A percentile compares a stretch with the other conserved stretches of the same genome.
These are phyloP conservation scores for Aureobasidium sp. DNA, from an alignment of 2,329 filamentous ascomycete genomes.

Conservation along the genomic window DNA sequence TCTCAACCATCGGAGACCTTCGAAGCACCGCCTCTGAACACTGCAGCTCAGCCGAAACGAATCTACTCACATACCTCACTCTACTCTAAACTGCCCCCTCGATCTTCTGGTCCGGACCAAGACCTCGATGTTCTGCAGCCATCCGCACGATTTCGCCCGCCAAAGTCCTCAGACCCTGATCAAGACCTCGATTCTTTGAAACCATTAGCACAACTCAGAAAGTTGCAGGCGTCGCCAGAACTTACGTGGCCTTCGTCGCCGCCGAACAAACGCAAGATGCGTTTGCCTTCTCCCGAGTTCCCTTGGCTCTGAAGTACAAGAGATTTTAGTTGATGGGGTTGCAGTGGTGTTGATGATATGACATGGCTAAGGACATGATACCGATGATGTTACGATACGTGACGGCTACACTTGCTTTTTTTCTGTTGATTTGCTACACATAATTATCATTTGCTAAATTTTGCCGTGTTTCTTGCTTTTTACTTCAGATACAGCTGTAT, in stretches of 20 bases:
- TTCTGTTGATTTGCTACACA: background rate
- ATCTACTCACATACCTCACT: background rate
- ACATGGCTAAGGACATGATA: background rate
- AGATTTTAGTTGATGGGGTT: too few relatives aligned
- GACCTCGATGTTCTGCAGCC: background rate
- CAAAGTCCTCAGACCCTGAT: background rate
- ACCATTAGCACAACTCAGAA: background rate
- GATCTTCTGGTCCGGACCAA: background rate
- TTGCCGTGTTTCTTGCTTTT: background rate
- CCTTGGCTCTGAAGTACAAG: background rate
- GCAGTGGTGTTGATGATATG: too few relatives aligned
- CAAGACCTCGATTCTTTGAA: background rate
- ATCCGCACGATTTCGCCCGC: background rate
- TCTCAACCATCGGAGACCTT: background rate
- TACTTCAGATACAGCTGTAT: background rate
- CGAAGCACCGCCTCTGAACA: background rate
- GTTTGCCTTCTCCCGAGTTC: background rate
- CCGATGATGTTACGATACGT: background rate
- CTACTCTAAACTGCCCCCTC: background rate
- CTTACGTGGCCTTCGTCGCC: slow-evolving; percentile 4
- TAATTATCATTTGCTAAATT: background rate
- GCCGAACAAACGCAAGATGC: background rate
- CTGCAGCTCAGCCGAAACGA: background rate
- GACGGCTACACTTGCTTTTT: background rate
- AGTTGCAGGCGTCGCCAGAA: background rate